Evolutionary conservation across 495 filamentous ascomycete genomes (phyloP).

Genomic region (Podospora pseudopauciseta): DNA sequence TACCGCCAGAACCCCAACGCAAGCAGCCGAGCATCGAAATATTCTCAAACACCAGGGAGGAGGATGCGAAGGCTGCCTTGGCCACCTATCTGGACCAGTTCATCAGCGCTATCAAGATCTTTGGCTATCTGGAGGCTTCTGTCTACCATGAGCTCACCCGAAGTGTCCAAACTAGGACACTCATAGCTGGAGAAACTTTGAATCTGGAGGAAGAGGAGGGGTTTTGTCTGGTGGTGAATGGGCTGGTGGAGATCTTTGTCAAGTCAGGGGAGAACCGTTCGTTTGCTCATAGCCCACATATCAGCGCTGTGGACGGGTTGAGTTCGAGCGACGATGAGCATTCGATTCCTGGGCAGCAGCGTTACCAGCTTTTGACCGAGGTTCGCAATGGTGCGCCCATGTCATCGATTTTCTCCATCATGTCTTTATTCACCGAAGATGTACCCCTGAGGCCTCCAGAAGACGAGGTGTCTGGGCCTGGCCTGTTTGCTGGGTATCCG

Average conservation of each 20-base stretch:
- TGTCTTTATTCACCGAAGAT: constrained; percentile 94
- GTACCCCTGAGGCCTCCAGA: constrained; percentile 69
- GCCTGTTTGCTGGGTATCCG: constrained; percentile 32
- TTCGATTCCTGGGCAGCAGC: constrained; percentile 57
- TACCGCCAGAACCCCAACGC: constrained; percentile 90
- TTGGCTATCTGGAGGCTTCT: constrained; percentile 92
- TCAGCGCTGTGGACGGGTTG: constrained; percentile 26
- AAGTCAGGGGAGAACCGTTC: constrained; percentile 66
- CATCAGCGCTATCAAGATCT: constrained; percentile 97
- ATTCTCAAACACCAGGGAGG: constrained; percentile 88
- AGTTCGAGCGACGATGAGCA: constrained; percentile 65
- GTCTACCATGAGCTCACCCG: constrained; percentile 97
- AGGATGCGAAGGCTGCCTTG: constrained; percentile 83
- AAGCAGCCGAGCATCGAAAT: constrained; percentile 94
- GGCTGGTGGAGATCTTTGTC: constrained; percentile 95
- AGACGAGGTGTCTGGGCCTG: constrained; percentile 48
- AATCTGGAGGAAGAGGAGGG: constrained; percentile 96
- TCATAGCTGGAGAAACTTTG: constrained; percentile 92
- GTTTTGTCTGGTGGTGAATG: constrained; percentile 96
- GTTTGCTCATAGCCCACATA: constrained; percentile 18
- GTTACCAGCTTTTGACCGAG: constrained; percentile 89
- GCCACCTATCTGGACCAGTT: constrained; percentile 97
- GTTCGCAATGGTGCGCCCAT: constrained; percentile 98
- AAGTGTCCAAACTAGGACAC: constrained; percentile 95
- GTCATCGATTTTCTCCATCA: constrained; percentile 96